Evolutionary conservation across 768 basidiomycete species (phyloP).

Genomic region (Tylopilus plumbeoviolaceoides): DNA sequence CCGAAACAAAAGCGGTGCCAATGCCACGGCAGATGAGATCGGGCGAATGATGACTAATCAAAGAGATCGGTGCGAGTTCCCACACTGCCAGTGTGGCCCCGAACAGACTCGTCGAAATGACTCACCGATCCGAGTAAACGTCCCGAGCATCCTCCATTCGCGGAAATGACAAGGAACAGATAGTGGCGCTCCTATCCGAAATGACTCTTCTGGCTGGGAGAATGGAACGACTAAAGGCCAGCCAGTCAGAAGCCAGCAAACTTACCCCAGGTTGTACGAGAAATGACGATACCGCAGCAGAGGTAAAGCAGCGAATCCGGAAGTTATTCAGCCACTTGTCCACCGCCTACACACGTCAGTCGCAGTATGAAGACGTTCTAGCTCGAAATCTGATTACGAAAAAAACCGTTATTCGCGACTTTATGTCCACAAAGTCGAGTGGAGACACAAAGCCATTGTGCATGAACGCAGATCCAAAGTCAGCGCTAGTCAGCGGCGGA

Average conservation of each 20-base stretch:
- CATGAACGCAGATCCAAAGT: not conserved
- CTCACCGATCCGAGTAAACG: constrained; percentile 7
- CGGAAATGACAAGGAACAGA: not conserved
- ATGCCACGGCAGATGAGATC: constrained; percentile 24
- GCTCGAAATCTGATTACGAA: constrained; percentile 5
- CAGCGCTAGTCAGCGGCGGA: too few species aligned
- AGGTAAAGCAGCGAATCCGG: not conserved
- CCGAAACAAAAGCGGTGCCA: constrained; percentile 34
- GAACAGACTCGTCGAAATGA: not conserved
- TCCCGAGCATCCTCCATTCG: not conserved
- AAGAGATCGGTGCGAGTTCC: constrained; percentile 2
- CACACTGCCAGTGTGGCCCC: constrained; percentile 7
- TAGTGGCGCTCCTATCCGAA: constrained; percentile 15
- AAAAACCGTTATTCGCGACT: not conserved
- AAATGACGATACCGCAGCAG: constrained; percentile 17
- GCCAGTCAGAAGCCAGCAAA: not conserved
- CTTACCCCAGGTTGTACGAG: constrained; percentile 15
- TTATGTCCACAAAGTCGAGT: constrained; percentile 12
- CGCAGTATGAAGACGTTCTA: not conserved
- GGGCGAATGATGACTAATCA: constrained; percentile 27
- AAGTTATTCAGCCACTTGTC: not conserved
- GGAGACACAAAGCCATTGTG: constrained; percentile 1
- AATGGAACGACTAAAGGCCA: constrained; percentile 9
- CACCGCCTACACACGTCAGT: not conserved
- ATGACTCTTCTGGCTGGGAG: not conserved